Evolutionary conservation across 1,139 yeast genomes (phyloP).

Genomic region (Hansenula sp.): DNA sequence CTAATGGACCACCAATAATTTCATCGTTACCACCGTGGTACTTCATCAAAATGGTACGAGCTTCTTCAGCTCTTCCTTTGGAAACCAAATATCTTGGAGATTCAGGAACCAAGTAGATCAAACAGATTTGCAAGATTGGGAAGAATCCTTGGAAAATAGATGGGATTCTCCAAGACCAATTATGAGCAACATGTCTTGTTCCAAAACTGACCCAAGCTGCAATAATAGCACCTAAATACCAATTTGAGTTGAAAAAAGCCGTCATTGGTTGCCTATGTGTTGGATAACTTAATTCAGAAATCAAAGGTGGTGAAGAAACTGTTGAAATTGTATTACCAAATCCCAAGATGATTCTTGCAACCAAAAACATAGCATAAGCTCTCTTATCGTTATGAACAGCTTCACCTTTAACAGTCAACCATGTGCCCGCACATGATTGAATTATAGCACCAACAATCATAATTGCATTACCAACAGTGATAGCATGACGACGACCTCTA

Average conservation of each 20-base stretch:
- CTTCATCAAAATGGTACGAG: constrained; percentile 27
- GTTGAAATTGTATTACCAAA: constrained; percentile 12
- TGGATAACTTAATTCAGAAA: no score
- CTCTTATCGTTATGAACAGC: constrained; percentile 12
- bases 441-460: constrained; percentile 42
- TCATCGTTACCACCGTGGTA: constrained; percentile 33
- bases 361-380: constrained; percentile 41
- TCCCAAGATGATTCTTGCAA: constrained; percentile 46
- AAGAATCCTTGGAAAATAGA: constrained; percentile 15
- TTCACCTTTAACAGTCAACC: constrained; percentile 16
- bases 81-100: constrained; percentile 32
- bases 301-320: no score
- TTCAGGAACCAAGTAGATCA: constrained; percentile 29
- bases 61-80: constrained; percentile 5
- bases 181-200: constrained; percentile 11
- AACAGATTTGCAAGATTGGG: constrained; percentile 7
- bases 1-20: constrained; percentile 21
- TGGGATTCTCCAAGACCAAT: constrained; percentile 39
- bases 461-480: constrained; percentile 36
- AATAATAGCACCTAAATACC: no score
- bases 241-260: no score
- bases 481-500: constrained; percentile 41
- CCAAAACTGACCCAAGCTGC: no score
- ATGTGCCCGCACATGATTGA: constrained; percentile 35
- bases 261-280: no score